Evolutionary conservation across 2,329 filamentous ascomycete species (phyloP).

Genomic region (Arthrobotrys entomopaga): DNA sequence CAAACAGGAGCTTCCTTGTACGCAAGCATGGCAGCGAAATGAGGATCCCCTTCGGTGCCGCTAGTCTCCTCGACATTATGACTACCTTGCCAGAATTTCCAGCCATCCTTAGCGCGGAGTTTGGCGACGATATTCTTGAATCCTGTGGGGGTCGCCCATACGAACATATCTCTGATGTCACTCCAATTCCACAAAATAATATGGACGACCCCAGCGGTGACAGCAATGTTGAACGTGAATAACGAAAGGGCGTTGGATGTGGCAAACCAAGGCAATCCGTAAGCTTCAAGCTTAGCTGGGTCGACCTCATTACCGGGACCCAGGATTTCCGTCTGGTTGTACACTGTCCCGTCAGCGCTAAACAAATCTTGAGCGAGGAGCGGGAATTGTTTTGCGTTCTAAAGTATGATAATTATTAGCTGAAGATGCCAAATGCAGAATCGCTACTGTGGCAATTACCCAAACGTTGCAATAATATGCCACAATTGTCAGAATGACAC

Average conservation of each 20-base stretch:
- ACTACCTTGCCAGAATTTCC: constrained; percentile 57
- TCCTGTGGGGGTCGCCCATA: constrained; percentile 58
- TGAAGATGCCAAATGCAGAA: too few relatives aligned
- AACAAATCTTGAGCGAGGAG: constrained; percentile 64
- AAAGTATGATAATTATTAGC: not conserved
- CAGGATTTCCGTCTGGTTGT: constrained; percentile 64
- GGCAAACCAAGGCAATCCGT: constrained; percentile 64
- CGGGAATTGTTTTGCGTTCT: constrained; percentile 62
- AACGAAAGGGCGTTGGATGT: constrained; percentile 63
- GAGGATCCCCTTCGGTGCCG: constrained; percentile 61
- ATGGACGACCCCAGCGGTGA: constrained; percentile 65
- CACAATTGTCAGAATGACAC: constrained; percentile 62
- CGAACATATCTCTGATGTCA: constrained; percentile 62
- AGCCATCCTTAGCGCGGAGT: constrained; percentile 8
- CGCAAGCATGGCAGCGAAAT: constrained; percentile 63
- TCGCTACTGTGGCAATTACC: constrained; percentile 35
- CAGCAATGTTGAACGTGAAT: constrained; percentile 64
- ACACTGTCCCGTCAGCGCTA: constrained; percentile 61
- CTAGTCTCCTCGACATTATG: constrained; percentile 48
- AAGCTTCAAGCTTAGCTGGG: constrained; percentile 59
- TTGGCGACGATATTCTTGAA: constrained; percentile 57
- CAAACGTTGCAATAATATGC: constrained; percentile 65
- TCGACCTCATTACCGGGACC: constrained; percentile 63
- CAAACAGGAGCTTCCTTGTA: constrained; percentile 64
- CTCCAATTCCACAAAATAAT: constrained; percentile 63